These are phyloP conservation scores for Tetraselmis chui DNA, from an alignment of 139 green algal species.

Conservation along the genomic window DNA sequence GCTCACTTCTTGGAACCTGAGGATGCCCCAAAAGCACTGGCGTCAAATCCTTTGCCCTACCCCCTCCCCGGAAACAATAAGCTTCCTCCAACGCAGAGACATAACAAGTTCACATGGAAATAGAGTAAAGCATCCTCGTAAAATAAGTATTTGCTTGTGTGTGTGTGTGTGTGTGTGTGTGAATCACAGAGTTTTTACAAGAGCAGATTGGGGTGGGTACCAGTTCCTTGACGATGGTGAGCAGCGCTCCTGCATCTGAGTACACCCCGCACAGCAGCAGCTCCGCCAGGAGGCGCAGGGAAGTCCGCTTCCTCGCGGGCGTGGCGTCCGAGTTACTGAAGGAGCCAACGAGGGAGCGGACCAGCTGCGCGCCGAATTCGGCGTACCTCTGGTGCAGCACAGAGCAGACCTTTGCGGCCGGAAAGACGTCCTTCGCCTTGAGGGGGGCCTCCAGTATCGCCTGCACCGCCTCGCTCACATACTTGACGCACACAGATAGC, in stretches of 20 bases:
- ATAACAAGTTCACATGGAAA: too few species aligned
- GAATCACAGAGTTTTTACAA: too few species aligned
- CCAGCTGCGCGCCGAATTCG: conserved; percentile 54
- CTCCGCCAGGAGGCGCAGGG: conserved; percentile 78
- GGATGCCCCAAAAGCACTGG: too few species aligned
- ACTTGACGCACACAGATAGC: conserved; percentile 48
- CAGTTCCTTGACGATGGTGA: conserved; percentile 46
- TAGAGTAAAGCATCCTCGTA: too few species aligned
- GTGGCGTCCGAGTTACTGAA: conserved; percentile 39
- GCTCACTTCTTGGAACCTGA: background rate
- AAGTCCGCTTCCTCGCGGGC: conserved; percentile 39
- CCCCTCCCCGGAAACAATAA: too few species aligned
- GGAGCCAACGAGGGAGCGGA: conserved; percentile 32
- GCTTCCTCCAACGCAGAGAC: too few species aligned
- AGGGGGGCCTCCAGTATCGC: conserved; percentile 80
- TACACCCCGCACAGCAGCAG: conserved; percentile 67
- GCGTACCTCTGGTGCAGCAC: conserved; percentile 78
- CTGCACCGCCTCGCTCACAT: conserved; percentile 82
- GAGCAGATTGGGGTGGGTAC: too few species aligned
- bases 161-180: too few species aligned
- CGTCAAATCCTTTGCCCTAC: too few species aligned
- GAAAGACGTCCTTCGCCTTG: conserved; percentile 66
- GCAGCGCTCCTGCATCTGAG: conserved; percentile 35
- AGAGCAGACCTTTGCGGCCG: conserved; percentile 70
- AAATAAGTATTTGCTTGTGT: too few species aligned